A percentile compares a stretch with the other conserved stretches of the same genome.
These are phyloP conservation scores for Chlorella variabilis DNA, from an alignment of 163 green algal genomes.

Conservation along the genomic window DNA sequence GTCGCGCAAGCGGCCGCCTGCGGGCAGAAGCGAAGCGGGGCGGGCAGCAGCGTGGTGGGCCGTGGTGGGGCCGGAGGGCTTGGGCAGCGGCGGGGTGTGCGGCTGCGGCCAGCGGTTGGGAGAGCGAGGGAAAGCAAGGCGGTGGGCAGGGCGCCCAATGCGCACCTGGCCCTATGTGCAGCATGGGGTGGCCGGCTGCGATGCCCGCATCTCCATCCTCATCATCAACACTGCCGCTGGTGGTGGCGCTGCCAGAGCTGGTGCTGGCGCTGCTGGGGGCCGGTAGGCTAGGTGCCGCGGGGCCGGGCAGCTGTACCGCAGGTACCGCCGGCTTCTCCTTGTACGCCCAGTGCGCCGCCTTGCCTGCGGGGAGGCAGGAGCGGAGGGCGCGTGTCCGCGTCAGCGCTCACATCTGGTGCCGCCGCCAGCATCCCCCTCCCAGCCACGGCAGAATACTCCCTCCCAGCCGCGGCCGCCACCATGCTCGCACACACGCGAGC, in stretches of 20 bases:
- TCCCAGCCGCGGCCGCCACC: too few species aligned
- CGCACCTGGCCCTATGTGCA: constrained; percentile 37
- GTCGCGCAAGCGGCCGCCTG: constrained; percentile 56
- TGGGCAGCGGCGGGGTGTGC: too few species aligned
- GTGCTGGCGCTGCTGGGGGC: not conserved
- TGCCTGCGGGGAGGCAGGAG: constrained; percentile 35
- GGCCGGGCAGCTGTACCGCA: not conserved
- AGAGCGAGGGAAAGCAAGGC: too few species aligned
- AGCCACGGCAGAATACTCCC: too few species aligned
- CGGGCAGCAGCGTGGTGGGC: not conserved
- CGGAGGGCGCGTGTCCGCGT: too few species aligned
- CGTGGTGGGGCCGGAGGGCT: too few species aligned
- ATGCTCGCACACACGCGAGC: not conserved
- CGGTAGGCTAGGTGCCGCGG: not conserved
- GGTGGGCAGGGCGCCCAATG: too few species aligned
- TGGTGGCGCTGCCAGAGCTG: constrained; percentile 12
- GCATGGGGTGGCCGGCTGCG: constrained; percentile 26
- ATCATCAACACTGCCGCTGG: constrained; percentile 8
- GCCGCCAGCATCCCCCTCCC: too few species aligned
- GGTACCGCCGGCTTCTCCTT: constrained; percentile 65
- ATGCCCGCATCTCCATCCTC: not conserved
- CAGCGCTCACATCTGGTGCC: too few species aligned
- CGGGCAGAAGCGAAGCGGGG: not conserved
- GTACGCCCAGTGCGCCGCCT: constrained; percentile 87
- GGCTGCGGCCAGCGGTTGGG: too few species aligned